Conservation (phyloP, 495 filamentous ascomycete genomes). For the Immersiella caudata region DNA sequence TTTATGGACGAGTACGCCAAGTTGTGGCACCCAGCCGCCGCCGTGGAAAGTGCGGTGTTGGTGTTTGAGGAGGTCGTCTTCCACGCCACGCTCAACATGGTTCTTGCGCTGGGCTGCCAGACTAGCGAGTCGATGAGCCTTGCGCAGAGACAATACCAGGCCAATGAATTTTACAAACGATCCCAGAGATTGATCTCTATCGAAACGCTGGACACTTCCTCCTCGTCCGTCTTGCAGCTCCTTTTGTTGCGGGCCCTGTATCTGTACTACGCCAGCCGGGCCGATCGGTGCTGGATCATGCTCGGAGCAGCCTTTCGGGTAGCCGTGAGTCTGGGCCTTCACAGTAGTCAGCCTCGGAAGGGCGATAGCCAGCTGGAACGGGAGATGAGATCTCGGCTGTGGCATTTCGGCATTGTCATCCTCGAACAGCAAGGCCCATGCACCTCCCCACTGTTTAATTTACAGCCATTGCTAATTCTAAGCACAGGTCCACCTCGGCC, state of each 20-base stretch:
- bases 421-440: constrained; percentile 38
- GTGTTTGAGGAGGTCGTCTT: constrained; percentile 35
- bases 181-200: constrained; percentile 38
- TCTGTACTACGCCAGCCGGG: constrained; percentile 41
- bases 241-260: constrained; percentile 45
- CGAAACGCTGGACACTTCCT: constrained; percentile 37
- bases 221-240: constrained; percentile 41
- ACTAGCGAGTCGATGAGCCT: constrained; percentile 31
- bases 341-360: constrained; percentile 23
- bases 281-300: constrained; percentile 47
- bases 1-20: constrained; percentile 36
- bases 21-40: constrained; percentile 29
- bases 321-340: constrained; percentile 44
- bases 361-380: constrained; percentile 31
- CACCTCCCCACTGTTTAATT: background rate
- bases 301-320: constrained; percentile 43
- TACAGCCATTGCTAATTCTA: constrained; percentile 9
- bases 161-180: constrained; percentile 41
- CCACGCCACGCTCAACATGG: constrained; percentile 40
- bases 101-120: constrained; percentile 46
- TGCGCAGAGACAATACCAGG: constrained; percentile 27
- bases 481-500: constrained; percentile 34
- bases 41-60: background rate
- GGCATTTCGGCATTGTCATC: constrained; percentile 45
- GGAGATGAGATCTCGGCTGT: constrained; percentile 44